Evolutionary conservation across 2,329 filamentous ascomycete species (phyloP).

Genomic region (Chrysoporthe cubensis): DNA sequence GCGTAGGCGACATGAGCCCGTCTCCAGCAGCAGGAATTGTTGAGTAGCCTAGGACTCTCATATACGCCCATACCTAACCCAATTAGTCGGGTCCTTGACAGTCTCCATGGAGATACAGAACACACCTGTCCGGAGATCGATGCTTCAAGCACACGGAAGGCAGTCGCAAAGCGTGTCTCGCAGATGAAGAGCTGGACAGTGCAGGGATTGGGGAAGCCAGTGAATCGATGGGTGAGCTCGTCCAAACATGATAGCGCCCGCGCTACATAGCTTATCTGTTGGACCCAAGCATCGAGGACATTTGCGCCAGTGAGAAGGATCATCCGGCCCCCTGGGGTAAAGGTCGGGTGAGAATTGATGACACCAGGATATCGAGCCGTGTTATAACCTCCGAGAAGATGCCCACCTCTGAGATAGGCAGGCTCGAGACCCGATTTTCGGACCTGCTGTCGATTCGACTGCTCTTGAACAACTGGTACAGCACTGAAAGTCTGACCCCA

Average conservation of each 20-base stretch:
- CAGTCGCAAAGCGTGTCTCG: constrained; percentile 29
- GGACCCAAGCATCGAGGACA: constrained; percentile 28
- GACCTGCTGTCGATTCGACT: not conserved
- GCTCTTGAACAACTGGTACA: not conserved
- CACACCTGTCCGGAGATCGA: constrained; percentile 28
- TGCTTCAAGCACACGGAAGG: constrained; percentile 31
- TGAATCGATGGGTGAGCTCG: constrained; percentile 31
- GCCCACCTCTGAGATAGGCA: constrained; percentile 10
- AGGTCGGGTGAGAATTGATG: constrained; percentile 17
- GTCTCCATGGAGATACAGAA: not conserved
- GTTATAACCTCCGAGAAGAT: constrained; percentile 20
- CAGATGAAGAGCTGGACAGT: constrained; percentile 32
- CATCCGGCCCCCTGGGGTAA: constrained; percentile 24
- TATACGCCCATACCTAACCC: constrained; percentile 30
- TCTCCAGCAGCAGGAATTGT: constrained; percentile 26
- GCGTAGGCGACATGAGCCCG: constrained; percentile 28
- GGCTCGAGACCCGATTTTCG: constrained; percentile 2
- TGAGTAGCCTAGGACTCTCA: constrained; percentile 31
- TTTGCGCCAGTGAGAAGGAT: constrained; percentile 24
- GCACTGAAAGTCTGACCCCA: not conserved
- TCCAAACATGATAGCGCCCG: constrained; percentile 26
- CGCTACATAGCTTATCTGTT: constrained; percentile 30
- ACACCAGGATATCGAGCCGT: constrained; percentile 6
- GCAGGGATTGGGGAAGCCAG: constrained; percentile 26
- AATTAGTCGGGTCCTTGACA: not conserved